Evolutionary conservation across 306 rosid species (phyloP), one percentile per base, ranked within the genome.

Genomic region (Geum urbanum): DNA sequence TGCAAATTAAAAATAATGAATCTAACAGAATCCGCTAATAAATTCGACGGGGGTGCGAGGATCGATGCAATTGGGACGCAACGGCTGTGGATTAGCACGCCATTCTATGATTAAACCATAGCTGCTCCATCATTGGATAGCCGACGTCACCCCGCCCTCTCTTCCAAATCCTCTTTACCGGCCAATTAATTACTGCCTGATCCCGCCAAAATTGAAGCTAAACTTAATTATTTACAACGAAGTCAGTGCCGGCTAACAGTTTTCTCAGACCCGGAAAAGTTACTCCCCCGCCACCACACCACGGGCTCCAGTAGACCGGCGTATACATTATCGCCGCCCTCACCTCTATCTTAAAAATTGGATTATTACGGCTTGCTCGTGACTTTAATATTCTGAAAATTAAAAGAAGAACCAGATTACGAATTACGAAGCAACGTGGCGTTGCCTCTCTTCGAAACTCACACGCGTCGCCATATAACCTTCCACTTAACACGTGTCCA

Each of bases 1-100:
- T n/a, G 7, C 60, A 55, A 22, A 22, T 13, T 57, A 27, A 57
- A 51, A 32, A 32, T 2, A 32, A 24, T 12, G 7, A 5, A 18
- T n/a, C 5, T 2, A 56, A 56, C 40, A 56, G 4, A 24, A 56
- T 56, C 62, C 40, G 4, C 27, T 57, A 72, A 72, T 72, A 58
- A 76, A 51, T 64, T 49, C 50, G 37, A 6, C 11, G 8, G 9
- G 9, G 52, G 70, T 74, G 82, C 56, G 78, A 84, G 82, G 74
- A 82, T 84, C 86, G 72, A 86, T 78, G 86, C 77, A 82, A 50
- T 57, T 56, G 54, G 54, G 79, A 60, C 61, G 73, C n/a, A 54
- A 69, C 67, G 54, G 77, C 46, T 67, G 72, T 44, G 62, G 64
- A 55, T 60, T 76, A 59, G 44, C 89, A 74, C 91, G 64, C 49